Conservation (phyloP, 78 protist species). For the Cavenderia fasciculata region DNA sequence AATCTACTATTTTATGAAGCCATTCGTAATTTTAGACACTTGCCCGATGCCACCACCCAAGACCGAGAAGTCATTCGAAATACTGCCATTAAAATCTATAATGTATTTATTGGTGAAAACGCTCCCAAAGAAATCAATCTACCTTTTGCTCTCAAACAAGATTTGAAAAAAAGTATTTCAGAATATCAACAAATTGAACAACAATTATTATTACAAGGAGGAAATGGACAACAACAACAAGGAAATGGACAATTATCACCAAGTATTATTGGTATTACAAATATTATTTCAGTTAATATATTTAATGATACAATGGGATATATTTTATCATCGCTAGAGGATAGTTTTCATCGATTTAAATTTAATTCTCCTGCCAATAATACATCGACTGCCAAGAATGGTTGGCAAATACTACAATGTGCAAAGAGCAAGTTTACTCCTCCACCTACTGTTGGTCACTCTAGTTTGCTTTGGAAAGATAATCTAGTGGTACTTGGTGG, state of each 20-base stretch:
- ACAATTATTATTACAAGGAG: neutral
- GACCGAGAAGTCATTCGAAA: slow-evolving; percentile 30
- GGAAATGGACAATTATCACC: too few relatives aligned
- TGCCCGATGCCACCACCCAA: slow-evolving; percentile 28
- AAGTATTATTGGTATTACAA: too few relatives aligned
- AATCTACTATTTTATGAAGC: slow-evolving; percentile 52
- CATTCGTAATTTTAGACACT: slow-evolving; percentile 2
- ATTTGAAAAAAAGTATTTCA: slow-evolving; percentile 18
- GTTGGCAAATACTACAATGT: slow-evolving; percentile 13
- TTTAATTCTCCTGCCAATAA: neutral
- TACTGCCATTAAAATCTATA: slow-evolving; percentile 16
- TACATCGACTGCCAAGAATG: neutral
- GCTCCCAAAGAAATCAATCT: slow-evolving; percentile 49
- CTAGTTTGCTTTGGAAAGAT: slow-evolving; percentile 42
- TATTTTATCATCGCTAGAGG: slow-evolving; percentile 51
- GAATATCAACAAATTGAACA: too few relatives aligned
- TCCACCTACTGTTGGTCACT: slow-evolving; percentile 56
- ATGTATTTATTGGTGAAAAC: slow-evolving; percentile 43
- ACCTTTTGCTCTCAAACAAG: slow-evolving; percentile 19
- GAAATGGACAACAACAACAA: neutral
- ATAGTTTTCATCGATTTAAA: slow-evolving; percentile 65
- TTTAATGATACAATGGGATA: slow-evolving; percentile 43
- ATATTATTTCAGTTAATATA: neutral
- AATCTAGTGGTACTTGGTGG: slow-evolving; percentile 42
- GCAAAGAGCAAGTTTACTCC: slow-evolving; percentile 30